Evolutionary conservation across 441 rosid genomes (phyloP).

Genomic region (Hura crepitans): DNA sequence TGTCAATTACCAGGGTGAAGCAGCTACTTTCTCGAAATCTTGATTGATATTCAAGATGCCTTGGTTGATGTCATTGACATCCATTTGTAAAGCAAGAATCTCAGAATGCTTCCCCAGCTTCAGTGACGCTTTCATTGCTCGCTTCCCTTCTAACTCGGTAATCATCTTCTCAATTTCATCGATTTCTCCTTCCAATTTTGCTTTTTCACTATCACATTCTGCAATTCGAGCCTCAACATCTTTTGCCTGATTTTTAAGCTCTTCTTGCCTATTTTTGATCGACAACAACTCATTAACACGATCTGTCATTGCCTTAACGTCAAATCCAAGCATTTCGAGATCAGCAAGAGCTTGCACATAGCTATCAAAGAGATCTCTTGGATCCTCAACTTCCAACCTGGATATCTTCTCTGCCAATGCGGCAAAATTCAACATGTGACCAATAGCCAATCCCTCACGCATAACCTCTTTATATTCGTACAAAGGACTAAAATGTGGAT

Average conservation of each 20-base stretch:
- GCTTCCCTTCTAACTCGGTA: background rate
- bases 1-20: conserved; percentile 3
- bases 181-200: conserved; percentile 7
- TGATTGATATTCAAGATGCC: background rate
- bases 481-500: conserved; percentile 16
- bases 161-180: conserved; percentile 5
- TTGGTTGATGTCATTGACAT: background rate
- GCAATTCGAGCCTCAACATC: background rate
- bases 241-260: conserved; percentile 2
- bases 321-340: conserved; percentile 19
- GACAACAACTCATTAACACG: background rate
- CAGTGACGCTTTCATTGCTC: too few species aligned
- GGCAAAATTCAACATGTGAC: conserved; percentile 7
- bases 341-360: conserved; percentile 16
- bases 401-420: conserved; percentile 12
- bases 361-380: background rate
- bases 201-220: background rate
- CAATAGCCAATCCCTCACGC: conserved; percentile 15
- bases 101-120: background rate
- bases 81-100: background rate
- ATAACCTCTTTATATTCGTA: background rate
- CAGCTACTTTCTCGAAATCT: conserved; percentile 2
- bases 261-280: conserved; percentile 1
- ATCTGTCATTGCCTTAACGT: background rate
- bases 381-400: conserved; percentile 8